A percentile compares a stretch with the other conserved stretches of the same genome.
Evolutionary conservation across 2,329 filamentous ascomycete genomes (phyloP).

Genomic region (Penicillium sp.): DNA sequence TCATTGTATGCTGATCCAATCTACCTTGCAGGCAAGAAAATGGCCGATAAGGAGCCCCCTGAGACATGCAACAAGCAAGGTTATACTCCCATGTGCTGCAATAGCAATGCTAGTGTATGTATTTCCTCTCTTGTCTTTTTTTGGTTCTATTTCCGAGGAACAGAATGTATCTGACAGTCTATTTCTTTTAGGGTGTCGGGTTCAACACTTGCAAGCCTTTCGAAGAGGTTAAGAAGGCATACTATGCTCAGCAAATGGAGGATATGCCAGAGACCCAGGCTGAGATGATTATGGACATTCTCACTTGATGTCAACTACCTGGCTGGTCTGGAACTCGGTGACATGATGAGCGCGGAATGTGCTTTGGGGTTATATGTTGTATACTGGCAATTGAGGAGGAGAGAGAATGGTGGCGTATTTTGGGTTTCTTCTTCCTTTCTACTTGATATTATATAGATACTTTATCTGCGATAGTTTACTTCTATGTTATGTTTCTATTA

Average conservation of each 20-base stretch:
- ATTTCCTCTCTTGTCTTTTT: neutral
- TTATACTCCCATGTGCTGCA: slow-evolving; percentile 30
- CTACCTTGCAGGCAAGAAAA: slow-evolving; percentile 18
- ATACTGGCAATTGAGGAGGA: neutral
- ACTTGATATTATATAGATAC: neutral
- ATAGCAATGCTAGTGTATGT: slow-evolving; percentile 9
- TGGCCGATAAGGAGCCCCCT: slow-evolving; percentile 15
- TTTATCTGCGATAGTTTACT: neutral
- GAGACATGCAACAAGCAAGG: slow-evolving; percentile 16
- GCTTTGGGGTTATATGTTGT: neutral
- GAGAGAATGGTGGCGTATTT: neutral
- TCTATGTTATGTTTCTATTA: neutral
- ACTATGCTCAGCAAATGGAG: slow-evolving; percentile 15
- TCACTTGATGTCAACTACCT: slow-evolving; percentile 5
- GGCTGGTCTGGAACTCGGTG: neutral
- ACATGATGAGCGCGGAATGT: neutral
- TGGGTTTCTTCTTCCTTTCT: neutral
- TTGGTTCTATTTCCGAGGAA: neutral
- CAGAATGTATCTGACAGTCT: neutral
- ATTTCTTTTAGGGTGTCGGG: neutral
- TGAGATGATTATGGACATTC: slow-evolving; percentile 19
- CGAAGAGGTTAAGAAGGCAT: slow-evolving; percentile 21
- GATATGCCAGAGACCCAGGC: slow-evolving; percentile 3
- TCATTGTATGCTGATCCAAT: neutral
- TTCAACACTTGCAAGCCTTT: slow-evolving; percentile 25